A percentile compares a stretch with the other conserved stretches of the same genome.
Conservation (phyloP, 2,329 filamentous ascomycete genomes). For the Sclerotinia nivalis region DNA sequence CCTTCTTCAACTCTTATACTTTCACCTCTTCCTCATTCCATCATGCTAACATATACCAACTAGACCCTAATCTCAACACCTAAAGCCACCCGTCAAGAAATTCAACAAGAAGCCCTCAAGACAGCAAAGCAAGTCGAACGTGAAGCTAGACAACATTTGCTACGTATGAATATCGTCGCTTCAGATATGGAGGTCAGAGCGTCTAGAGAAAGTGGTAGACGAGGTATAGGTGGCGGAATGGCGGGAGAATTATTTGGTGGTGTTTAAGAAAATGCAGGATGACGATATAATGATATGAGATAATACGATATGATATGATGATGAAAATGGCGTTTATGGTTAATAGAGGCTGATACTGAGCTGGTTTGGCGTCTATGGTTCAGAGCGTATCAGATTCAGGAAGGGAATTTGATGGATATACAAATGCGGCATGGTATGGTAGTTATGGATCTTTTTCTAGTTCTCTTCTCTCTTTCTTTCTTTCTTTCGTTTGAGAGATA, state of each 20-base stretch:
- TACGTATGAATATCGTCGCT: conserved; percentile 73
- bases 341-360: not conserved
- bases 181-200: conserved; percentile 69
- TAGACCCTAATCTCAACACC: conserved; percentile 73
- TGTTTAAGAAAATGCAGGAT: not conserved
- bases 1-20: not conserved
- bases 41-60: conserved; percentile 25
- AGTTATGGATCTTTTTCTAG: not conserved
- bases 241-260: conserved; percentile 16
- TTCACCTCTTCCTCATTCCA: not conserved
- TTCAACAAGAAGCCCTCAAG: conserved; percentile 69
- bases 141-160: conserved; percentile 72
- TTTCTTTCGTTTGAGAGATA: not conserved
- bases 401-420: not conserved
- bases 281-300: not conserved
- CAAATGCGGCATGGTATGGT: not conserved
- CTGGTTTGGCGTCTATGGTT: conserved; percentile 15
- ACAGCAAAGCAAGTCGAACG: conserved; percentile 71
- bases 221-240: not conserved
- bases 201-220: conserved; percentile 20
- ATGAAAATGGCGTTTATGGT: conserved; percentile 9
- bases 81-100: conserved; percentile 63
- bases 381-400: not conserved
- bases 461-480: not conserved
- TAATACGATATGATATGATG: not conserved